A percentile compares a stretch with the other conserved stretches of the same genome.
Conservation (phyloP, 176 grass and related monocot genomes). For the Avena eriantha region DNA sequence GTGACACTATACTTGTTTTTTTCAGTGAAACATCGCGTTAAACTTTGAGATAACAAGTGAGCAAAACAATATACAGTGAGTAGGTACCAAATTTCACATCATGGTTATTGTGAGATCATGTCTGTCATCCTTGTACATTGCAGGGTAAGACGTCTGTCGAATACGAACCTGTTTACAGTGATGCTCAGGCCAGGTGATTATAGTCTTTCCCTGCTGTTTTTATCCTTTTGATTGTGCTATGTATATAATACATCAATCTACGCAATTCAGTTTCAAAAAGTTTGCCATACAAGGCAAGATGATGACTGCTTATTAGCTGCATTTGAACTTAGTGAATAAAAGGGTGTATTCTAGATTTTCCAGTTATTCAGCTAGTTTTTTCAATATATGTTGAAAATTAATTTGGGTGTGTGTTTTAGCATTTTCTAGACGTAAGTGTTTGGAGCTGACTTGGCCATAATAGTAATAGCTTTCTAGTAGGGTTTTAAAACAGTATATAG, state of each 20-base stretch:
- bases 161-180: constrained; percentile 83
- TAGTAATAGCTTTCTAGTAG: background rate
- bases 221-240: constrained; percentile 14
- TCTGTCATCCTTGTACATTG: constrained; percentile 34
- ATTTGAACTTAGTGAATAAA: background rate
- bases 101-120: constrained; percentile 36
- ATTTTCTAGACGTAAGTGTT: background rate
- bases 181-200: constrained; percentile 78
- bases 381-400: background rate
- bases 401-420: background rate
- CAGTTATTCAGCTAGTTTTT: constrained; percentile 17
- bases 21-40: background rate
- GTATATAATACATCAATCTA: constrained; percentile 1
- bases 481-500: background rate
- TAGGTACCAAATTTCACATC: constrained; percentile 13
- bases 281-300: background rate
- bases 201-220: constrained; percentile 29
- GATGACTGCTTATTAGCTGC: background rate
- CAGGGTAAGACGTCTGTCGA: constrained; percentile 74
- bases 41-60: constrained; percentile 17
- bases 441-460: background rate
- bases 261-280: background rate
- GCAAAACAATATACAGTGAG: constrained; percentile 28
- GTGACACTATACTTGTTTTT: background rate
- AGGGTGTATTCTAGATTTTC: background rate